These are phyloP conservation scores for Gymnopilus junonius DNA, from an alignment of 768 basidiomycete species.

Conservation along the genomic window DNA sequence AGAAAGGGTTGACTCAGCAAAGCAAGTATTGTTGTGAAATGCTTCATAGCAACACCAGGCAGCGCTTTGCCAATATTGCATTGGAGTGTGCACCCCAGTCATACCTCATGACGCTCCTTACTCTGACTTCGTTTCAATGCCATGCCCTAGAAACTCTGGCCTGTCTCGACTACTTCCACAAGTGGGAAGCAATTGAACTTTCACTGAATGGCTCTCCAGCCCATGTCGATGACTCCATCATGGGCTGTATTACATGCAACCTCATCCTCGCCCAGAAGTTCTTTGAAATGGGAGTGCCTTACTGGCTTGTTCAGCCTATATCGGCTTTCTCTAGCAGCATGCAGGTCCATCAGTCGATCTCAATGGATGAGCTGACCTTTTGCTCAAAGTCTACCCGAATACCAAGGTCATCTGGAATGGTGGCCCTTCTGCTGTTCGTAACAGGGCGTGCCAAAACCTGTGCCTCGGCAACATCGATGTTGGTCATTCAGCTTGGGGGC, in stretches of 20 bases:
- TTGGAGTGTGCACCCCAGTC: background rate
- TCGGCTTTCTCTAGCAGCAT: constrained; percentile 3
- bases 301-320: background rate
- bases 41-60: too few species aligned
- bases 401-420: background rate
- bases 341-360: background rate
- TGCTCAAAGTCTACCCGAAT: too few species aligned
- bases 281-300: background rate
- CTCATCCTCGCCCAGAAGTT: background rate
- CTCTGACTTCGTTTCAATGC: background rate
- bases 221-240: background rate
- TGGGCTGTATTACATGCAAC: background rate
- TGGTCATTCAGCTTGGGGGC: background rate
- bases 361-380: background rate
- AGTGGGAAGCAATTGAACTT: background rate
- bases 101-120: background rate
- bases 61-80: background rate
- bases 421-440: background rate
- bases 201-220: too few species aligned
- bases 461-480: background rate
- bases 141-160: background rate
- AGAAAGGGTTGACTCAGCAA: background rate
- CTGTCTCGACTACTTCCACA: background rate
- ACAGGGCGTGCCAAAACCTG: constrained; percentile 6
- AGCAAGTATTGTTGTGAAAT: background rate